Percentiles rank a stretch among this genome's conserved stretches.
These are phyloP conservation scores for Candida gorgasii DNA, from an alignment of 805 yeast genomes.

Conservation along the genomic window DNA sequence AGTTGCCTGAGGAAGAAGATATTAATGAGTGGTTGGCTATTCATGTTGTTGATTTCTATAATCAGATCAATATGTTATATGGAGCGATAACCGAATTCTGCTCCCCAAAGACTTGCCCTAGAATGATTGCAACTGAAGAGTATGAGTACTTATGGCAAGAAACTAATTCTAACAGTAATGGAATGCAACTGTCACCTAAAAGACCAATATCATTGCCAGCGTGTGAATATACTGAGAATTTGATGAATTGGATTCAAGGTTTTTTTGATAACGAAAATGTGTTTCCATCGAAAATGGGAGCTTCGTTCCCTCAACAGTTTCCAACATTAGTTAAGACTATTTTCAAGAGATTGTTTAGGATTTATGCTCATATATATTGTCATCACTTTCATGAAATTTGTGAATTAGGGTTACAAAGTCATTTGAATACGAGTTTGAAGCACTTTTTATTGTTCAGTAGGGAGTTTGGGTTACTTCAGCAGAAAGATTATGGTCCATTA, in stretches of 20 bases:
- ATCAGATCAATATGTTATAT: slow-evolving; percentile 93
- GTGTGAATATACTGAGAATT: slow-evolving; percentile 89
- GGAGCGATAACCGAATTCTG: slow-evolving; percentile 96
- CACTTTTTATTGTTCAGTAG: slow-evolving; percentile 87
- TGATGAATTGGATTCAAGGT: slow-evolving; percentile 95
- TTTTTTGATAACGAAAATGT: slow-evolving; percentile 86
- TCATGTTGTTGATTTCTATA: slow-evolving; percentile 95
- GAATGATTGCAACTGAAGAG: slow-evolving; percentile 97
- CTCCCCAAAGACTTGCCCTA: slow-evolving; percentile 90
- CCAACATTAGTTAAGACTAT: slow-evolving; percentile 78
- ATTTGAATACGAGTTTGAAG: slow-evolving; percentile 89
- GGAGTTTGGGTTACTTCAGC: slow-evolving; percentile 75
- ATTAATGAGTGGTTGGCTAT: slow-evolving; percentile 94
- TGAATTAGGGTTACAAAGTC: slow-evolving; percentile 89
- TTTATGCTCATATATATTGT: slow-evolving; percentile 96
- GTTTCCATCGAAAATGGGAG: slow-evolving; percentile 88
- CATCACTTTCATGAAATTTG: slow-evolving; percentile 96
- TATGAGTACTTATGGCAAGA: slow-evolving; percentile 98
- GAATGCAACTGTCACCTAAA: slow-evolving; percentile 36
- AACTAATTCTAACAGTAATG: slow-evolving; percentile 34
- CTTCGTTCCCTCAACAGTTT: slow-evolving; percentile 88
- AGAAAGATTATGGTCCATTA: slow-evolving; percentile 89
- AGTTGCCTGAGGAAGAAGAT: slow-evolving; percentile 90
- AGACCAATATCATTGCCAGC: slow-evolving; percentile 89
- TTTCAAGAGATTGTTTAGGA: slow-evolving; percentile 86